Evolutionary conservation across 2,329 filamentous ascomycete genomes (phyloP).

Genomic region (Fusarium nematophilum): DNA sequence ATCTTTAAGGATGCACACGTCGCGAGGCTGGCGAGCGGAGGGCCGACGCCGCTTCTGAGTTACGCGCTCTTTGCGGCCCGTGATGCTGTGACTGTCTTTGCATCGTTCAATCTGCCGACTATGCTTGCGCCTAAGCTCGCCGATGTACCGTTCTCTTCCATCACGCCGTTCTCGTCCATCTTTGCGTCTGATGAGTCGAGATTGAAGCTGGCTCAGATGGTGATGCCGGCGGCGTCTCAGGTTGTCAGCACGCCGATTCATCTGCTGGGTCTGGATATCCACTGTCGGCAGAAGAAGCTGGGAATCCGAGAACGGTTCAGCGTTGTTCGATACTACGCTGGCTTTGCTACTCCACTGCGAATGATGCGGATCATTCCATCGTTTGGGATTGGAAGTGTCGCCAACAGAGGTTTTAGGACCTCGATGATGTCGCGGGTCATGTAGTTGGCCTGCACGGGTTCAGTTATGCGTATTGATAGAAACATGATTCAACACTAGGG

Average conservation of each 20-base stretch:
- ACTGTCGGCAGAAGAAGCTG: constrained; percentile 28
- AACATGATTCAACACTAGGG: too few relatives aligned
- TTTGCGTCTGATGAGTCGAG: constrained; percentile 38
- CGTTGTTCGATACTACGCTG: constrained; percentile 19
- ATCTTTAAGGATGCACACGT: constrained; percentile 43
- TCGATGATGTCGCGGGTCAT: constrained; percentile 31
- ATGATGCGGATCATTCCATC: constrained; percentile 39
- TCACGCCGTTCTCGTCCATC: constrained; percentile 30
- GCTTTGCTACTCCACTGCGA: constrained; percentile 37
- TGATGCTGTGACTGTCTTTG: constrained; percentile 41
- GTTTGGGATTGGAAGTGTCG: constrained; percentile 38
- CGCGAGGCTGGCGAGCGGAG: constrained; percentile 28
- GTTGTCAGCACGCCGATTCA: constrained; percentile 41
- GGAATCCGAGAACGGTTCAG: constrained; percentile 32
- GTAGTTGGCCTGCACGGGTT: constrained; percentile 3
- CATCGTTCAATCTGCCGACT: constrained; percentile 41
- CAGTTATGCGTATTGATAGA: too few relatives aligned
- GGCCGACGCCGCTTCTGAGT: constrained; percentile 34
- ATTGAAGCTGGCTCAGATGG: constrained; percentile 37
- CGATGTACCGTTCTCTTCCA: constrained; percentile 30
- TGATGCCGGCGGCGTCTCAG: constrained; percentile 40
- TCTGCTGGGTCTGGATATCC: constrained; percentile 37
- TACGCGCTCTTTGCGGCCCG: constrained; percentile 38
- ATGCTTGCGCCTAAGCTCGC: constrained; percentile 40
- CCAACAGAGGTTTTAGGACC: constrained; percentile 39